Evolutionary conservation across 176 grass and related monocot genomes (phyloP), one percentile per base, ranked within the genome.

Genomic region (Oryza nivara): DNA sequence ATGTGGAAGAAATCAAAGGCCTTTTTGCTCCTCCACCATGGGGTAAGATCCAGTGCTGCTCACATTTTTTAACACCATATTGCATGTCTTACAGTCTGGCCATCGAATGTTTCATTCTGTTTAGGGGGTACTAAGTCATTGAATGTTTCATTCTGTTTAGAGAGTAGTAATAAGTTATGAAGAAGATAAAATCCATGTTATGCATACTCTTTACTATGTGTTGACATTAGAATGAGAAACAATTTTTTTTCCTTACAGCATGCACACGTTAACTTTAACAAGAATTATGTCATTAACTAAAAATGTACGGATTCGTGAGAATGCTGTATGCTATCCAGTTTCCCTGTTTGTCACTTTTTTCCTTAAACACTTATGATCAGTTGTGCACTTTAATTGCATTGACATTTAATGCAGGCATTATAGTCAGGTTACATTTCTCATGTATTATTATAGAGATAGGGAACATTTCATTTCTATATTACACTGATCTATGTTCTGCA

Each of bases 11-110:
- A 87, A 98, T 98, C 67, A 93, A 92, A 89, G 91, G 96, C 76
- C 93, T 98, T 4, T 98, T 98, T 72, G 92, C 96, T 74, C 96
- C 96, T 67, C 96, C 96, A 69, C 96, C 96, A 63, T 98, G 87
- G 85, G 93, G 96, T 95, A 92, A 92, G 68, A 35, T 83, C 70
- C 16, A 23, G 3, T 19, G 4, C 65, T 46, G 14, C 41, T 52
- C 3, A 58, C n/a, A 4, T 11, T 70, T 77, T 4, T 5, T 56
- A 56, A 56, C 16, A 56, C 51, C 16, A 9, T 56, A 19, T 56
- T 56, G 16, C 16, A 56, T 0, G 44, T 11, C 44, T 45, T 11
- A 11, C 44, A 45, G 11, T 3, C 47, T 49, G 13, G 47, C 47
- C 47, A 49, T 13, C 15, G 2, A 4, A 49, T 49, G 47, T 49